Percentiles rank a stretch among this genome's conserved stretches.
phyloP scores from a whole-genome alignment of 2,329 filamentous ascomycete species.

The Ceratocystis harringtonii region DNA sequence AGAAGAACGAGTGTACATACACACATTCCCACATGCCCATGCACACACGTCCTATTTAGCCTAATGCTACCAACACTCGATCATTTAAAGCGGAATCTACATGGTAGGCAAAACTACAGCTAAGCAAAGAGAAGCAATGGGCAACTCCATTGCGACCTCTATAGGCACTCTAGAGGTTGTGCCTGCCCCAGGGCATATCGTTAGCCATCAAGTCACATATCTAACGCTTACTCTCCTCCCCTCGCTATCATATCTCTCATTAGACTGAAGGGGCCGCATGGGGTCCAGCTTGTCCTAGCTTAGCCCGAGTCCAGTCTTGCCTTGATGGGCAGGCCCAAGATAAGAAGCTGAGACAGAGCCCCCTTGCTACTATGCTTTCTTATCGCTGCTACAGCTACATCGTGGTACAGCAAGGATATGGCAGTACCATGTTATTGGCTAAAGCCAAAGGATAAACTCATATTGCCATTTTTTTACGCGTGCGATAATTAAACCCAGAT shows the following conservation, averaged over 20 bases:
- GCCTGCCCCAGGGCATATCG: neutral
- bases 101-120: neutral
- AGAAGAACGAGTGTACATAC: neutral
- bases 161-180: neutral
- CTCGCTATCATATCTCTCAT: neutral
- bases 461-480: neutral
- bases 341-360: constrained; percentile 2
- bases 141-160: neutral
- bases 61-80: too few species aligned
- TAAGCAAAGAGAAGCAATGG: neutral
- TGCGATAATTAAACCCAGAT: neutral
- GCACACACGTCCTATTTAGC: too few species aligned
- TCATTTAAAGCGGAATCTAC: neutral
- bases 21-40: too few species aligned
- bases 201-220: neutral
- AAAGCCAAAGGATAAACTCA: neutral
- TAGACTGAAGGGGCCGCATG: neutral
- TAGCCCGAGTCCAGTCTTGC: neutral
- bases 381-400: neutral
- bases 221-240: neutral
- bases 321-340: neutral
- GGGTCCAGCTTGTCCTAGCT: neutral
- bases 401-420: neutral
- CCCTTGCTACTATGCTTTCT: neutral
- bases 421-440: neutral